Evolutionary conservation across 345 rosid species (phyloP).

Genomic region (Citrus hindsii): DNA sequence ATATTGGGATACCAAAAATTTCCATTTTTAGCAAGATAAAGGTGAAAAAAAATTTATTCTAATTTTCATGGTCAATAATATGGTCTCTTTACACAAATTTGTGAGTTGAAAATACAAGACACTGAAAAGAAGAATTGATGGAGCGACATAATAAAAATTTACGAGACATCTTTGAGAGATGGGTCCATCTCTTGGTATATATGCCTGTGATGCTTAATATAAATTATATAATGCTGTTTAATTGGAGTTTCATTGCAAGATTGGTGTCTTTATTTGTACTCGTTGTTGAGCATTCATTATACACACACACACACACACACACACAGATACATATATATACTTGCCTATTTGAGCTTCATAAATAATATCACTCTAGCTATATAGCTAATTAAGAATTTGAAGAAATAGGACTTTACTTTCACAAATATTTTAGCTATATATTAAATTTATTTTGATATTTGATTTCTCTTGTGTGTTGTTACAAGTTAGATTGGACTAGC

Average conservation of each 20-base stretch:
- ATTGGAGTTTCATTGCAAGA: neutral
- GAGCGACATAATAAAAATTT: conserved; percentile 11
- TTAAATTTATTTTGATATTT: too few relatives aligned
- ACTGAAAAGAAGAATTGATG: conserved; percentile 31
- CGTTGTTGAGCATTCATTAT: too few relatives aligned
- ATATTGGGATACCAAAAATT: conserved; percentile 1
- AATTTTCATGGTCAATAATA: neutral
- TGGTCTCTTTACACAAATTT: neutral
- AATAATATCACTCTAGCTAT: too few relatives aligned
- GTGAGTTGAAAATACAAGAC: conserved; percentile 28
- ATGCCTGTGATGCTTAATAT: conserved; percentile 22
- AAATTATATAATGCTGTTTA: neutral
- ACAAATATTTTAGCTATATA: too few relatives aligned
- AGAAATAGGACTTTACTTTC: too few relatives aligned
- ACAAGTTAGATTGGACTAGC: too few relatives aligned
- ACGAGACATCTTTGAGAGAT: conserved; percentile 23
- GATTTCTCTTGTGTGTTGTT: too few relatives aligned
- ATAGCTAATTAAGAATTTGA: too few relatives aligned
- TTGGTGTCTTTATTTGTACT: too few relatives aligned
- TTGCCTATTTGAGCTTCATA: too few relatives aligned
- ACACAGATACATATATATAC: too few relatives aligned
- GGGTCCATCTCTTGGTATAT: conserved; percentile 26
- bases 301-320: too few relatives aligned
- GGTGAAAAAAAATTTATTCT: neutral
- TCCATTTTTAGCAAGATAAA: neutral